phyloP scores from a whole-genome alignment of 2,329 filamentous ascomycete species.

The Cladophialophora carrionii region DNA sequence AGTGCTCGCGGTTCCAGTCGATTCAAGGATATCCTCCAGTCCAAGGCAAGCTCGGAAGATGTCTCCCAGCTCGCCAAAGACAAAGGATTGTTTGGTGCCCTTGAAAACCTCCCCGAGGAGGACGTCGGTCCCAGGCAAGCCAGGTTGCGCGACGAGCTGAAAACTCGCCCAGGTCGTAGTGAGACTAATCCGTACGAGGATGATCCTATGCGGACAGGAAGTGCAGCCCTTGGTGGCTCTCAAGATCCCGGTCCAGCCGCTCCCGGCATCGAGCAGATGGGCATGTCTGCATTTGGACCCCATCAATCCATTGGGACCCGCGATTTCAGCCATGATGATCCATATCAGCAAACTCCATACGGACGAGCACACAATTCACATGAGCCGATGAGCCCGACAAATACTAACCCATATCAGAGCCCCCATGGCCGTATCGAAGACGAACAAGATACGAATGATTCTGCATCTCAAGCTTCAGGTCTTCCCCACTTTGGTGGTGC shows the following conservation, averaged over 20 bases:
- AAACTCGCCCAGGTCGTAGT: conserved; percentile 53
- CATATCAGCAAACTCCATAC: conserved; percentile 59
- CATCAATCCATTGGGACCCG: conserved; percentile 62
- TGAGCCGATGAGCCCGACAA: conserved; percentile 83
- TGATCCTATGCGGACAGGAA: conserved; percentile 57
- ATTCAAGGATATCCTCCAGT: conserved; percentile 75
- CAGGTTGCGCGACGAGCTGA: conserved; percentile 56
- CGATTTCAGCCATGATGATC: conserved; percentile 62
- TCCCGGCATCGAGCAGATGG: conserved; percentile 57
- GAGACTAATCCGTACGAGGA: conserved; percentile 55
- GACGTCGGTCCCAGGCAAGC: conserved; percentile 52
- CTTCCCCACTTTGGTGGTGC: conserved; percentile 49
- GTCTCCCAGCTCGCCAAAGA: conserved; percentile 57
- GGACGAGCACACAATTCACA: conserved; percentile 53
- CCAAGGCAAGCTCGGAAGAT: conserved; percentile 74
- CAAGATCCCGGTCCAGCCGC: conserved; percentile 67
- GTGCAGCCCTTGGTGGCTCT: conserved; percentile 72
- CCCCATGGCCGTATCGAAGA: conserved; percentile 72
- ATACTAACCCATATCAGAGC: conserved; percentile 95
- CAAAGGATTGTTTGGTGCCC: conserved; percentile 57
- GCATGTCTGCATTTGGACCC: conserved; percentile 65
- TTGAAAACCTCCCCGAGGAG: conserved; percentile 59
- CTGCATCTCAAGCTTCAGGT: conserved; percentile 48
- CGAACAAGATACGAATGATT: conserved; percentile 57
- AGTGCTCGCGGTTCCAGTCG: conserved; percentile 75